phyloP scores from a whole-genome alignment of 345 rosid genomes.

The Erysimum cheiranthoides region DNA sequence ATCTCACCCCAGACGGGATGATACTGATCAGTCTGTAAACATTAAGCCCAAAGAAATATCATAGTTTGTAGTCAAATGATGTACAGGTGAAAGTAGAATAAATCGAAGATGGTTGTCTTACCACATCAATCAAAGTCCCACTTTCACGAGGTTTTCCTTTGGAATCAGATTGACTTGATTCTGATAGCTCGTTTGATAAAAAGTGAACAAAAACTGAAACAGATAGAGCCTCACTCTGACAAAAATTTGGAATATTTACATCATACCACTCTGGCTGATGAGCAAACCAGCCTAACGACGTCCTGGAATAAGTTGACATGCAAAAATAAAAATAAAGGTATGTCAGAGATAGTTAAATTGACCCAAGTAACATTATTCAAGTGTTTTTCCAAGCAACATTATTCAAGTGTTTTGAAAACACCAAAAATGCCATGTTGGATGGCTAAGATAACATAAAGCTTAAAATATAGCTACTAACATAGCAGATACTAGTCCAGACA shows the following conservation, averaged over 20 bases:
- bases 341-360: background rate
- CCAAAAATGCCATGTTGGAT: constrained; percentile 12
- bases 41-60: constrained; percentile 33
- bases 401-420: constrained; percentile 19
- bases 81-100: constrained; percentile 15
- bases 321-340: constrained; percentile 2
- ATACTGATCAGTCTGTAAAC: constrained; percentile 67
- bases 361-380: constrained; percentile 14
- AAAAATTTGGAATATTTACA: constrained; percentile 62
- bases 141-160: constrained; percentile 70
- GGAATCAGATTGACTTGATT: constrained; percentile 61
- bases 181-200: constrained; percentile 72
- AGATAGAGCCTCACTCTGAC: constrained; percentile 89
- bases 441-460: constrained; percentile 14
- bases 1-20: constrained; percentile 99
- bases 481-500: constrained; percentile 27
- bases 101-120: constrained; percentile 35
- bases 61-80: constrained; percentile 20
- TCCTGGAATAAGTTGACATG: constrained; percentile 60
- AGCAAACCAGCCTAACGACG: constrained; percentile 98
- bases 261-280: constrained; percentile 94
- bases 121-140: constrained; percentile 68
- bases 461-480: constrained; percentile 12
- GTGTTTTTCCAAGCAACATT: constrained; percentile 23
- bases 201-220: constrained; percentile 80